Percentiles rank a stretch among this genome's conserved stretches.
Evolutionary conservation across 2,329 filamentous ascomycete genomes (phyloP).

Genomic region (Cladophialophora exuberans): DNA sequence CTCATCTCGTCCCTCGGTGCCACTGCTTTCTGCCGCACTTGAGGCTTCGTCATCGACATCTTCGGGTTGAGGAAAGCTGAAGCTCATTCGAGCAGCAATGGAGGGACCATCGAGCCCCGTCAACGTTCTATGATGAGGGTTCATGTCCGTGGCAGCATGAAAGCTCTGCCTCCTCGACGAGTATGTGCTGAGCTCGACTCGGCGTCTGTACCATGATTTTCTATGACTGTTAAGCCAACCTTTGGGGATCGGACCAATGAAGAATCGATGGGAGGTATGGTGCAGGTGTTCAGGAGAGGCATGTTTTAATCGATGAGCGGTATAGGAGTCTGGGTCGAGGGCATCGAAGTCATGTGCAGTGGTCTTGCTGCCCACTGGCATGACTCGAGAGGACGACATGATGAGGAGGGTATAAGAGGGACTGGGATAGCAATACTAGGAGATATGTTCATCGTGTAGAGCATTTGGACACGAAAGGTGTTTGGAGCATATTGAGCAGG

Average conservation of each 20-base stretch:
- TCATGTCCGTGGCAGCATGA: slow-evolving; percentile 50
- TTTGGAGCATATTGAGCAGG: background rate
- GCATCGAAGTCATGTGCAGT: slow-evolving; percentile 33
- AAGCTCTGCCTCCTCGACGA: slow-evolving; percentile 56
- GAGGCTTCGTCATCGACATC: slow-evolving; percentile 35
- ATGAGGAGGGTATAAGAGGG: background rate
- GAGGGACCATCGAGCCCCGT: slow-evolving; percentile 38
- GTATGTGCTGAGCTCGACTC: slow-evolving; percentile 49
- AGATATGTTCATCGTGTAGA: background rate
- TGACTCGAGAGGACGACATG: slow-evolving; percentile 23
- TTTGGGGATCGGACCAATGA: slow-evolving; percentile 68
- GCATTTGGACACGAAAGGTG: background rate
- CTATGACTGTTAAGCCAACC: slow-evolving; percentile 67
- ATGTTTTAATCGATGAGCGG: slow-evolving; percentile 61
- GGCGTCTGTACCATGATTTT: slow-evolving; percentile 63
- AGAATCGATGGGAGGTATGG: slow-evolving; percentile 63
- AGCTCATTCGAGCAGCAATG: slow-evolving; percentile 33
- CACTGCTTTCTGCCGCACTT: slow-evolving; percentile 11
- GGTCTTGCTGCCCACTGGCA: slow-evolving; percentile 23
- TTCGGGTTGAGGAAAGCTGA: slow-evolving; percentile 41
- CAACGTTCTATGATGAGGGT: slow-evolving; percentile 44
- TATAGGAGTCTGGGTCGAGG: slow-evolving; percentile 56
- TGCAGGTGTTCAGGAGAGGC: slow-evolving; percentile 64
- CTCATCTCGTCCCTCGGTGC: slow-evolving; percentile 17
- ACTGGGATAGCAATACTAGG: background rate